Percentiles rank a stretch among this genome's conserved stretches.
Conservation (phyloP, 208 protist genomes). For the Naegleria lovaniensis region DNA sequence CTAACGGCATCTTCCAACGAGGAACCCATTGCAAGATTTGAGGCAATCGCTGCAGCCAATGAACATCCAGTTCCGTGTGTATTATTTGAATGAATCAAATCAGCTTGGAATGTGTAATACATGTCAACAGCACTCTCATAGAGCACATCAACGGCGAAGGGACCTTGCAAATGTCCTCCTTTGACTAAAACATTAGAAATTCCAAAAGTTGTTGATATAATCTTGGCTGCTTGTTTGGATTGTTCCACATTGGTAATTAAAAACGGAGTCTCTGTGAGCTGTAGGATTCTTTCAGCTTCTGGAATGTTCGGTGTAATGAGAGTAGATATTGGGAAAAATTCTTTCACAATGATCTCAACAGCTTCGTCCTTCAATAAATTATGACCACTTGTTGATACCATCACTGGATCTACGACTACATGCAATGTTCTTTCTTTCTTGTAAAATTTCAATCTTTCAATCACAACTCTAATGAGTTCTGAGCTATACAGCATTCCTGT, state of each 20-base stretch:
- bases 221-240: slow-evolving; percentile 18
- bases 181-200: slow-evolving; percentile 40
- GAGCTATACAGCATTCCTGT: slow-evolving; percentile 45
- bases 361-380: slow-evolving; percentile 30
- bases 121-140: slow-evolving; percentile 17
- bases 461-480: slow-evolving; percentile 33
- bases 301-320: slow-evolving; percentile 44
- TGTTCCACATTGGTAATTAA: slow-evolving; percentile 27
- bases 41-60: slow-evolving; percentile 37
- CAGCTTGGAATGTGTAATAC: slow-evolving; percentile 18
- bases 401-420: slow-evolving; percentile 48
- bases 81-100: slow-evolving; percentile 35
- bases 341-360: slow-evolving; percentile 5
- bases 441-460: background rate
- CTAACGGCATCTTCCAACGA: background rate
- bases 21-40: slow-evolving; percentile 30
- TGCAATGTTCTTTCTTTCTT: background rate
- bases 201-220: slow-evolving; percentile 7
- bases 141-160: slow-evolving; percentile 32
- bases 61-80: slow-evolving; percentile 45
- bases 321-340: slow-evolving; percentile 32
- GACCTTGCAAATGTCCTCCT: slow-evolving; percentile 40
- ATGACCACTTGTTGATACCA: slow-evolving; percentile 40
- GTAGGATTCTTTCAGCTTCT: slow-evolving; percentile 35
- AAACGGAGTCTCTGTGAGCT: background rate